phyloP scores from a whole-genome alignment of 495 filamentous ascomycete species.

The Parathielavia appendiculata region DNA sequence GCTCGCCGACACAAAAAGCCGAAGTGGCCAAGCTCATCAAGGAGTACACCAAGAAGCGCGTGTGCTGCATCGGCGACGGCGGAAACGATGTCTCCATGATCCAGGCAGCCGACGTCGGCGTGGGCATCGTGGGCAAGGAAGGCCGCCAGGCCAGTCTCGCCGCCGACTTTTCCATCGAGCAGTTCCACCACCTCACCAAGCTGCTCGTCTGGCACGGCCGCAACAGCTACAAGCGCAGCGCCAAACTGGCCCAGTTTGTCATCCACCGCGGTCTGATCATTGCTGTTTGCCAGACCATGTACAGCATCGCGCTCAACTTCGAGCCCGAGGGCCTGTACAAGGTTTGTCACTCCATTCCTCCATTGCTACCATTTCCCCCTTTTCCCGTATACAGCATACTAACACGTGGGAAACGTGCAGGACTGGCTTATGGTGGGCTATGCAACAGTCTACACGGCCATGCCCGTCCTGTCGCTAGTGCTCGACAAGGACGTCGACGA shows the following conservation, averaged over 20 bases:
- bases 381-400: conserved; percentile 12
- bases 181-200: conserved; percentile 95
- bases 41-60: conserved; percentile 82
- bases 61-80: conserved; percentile 95
- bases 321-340: conserved; percentile 91
- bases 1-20: conserved; percentile 95
- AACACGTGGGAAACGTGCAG: conserved; percentile 28
- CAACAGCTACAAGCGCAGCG: conserved; percentile 91
- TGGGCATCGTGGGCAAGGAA: conserved; percentile 98
- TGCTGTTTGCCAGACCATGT: conserved; percentile 93
- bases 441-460: conserved; percentile 92
- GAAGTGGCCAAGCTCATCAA: conserved; percentile 90
- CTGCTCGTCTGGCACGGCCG: conserved; percentile 96
- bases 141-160: conserved; percentile 91
- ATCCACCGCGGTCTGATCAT: conserved; percentile 97
- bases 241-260: conserved; percentile 95
- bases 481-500: conserved; percentile 95
- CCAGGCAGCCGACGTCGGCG: conserved; percentile 93
- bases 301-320: conserved; percentile 83
- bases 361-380: background rate
- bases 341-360: conserved; percentile 32
- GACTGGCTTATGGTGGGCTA: conserved; percentile 98
- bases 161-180: conserved; percentile 91
- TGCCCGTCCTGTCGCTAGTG: conserved; percentile 91
- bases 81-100: conserved; percentile 99